phyloP scores from a whole-genome alignment of 139 green algal genomes.

The Picochlorum sp. region DNA sequence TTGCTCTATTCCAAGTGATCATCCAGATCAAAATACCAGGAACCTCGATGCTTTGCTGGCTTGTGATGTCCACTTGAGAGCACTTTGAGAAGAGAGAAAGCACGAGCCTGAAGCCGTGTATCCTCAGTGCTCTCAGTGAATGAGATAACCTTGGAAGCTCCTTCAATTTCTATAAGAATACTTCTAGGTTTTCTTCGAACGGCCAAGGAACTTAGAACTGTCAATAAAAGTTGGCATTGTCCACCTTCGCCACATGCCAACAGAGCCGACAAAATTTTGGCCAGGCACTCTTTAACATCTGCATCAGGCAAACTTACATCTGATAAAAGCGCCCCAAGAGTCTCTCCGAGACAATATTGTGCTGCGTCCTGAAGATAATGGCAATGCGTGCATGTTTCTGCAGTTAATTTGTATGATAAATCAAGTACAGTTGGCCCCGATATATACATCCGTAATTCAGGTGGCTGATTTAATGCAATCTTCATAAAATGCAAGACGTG shows the following conservation, averaged over 20 bases:
- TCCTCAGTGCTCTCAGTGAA: too few species aligned
- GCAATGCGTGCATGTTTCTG: conserved; percentile 22
- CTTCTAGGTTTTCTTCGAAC: conserved; percentile 1
- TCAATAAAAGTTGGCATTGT: conserved; percentile 27
- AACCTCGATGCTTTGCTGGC: too few species aligned
- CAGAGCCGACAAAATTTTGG: conserved; percentile 11
- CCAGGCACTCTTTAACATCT: neutral
- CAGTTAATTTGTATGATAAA: conserved; percentile 13
- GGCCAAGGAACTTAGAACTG: conserved; percentile 29
- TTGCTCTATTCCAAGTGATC: too few species aligned
- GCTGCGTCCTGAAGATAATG: conserved; percentile 27
- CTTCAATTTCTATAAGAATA: conserved; percentile 3
- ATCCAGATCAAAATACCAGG: too few species aligned
- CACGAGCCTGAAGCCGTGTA: too few species aligned
- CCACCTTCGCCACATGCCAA: neutral
- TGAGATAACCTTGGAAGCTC: neutral
- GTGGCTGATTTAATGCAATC: neutral
- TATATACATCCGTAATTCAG: neutral
- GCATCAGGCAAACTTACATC: neutral
- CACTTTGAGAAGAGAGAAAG: too few species aligned
- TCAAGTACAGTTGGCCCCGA: neutral
- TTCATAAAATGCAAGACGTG: conserved; percentile 24
- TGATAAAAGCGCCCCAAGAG: conserved; percentile 9
- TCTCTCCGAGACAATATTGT: conserved; percentile 27
- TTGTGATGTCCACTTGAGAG: too few species aligned